Evolutionary conservation across 2,329 filamentous ascomycete species (phyloP), one percentile per base, ranked within the genome.

Genomic region (Monosporascus cannonballus): DNA sequence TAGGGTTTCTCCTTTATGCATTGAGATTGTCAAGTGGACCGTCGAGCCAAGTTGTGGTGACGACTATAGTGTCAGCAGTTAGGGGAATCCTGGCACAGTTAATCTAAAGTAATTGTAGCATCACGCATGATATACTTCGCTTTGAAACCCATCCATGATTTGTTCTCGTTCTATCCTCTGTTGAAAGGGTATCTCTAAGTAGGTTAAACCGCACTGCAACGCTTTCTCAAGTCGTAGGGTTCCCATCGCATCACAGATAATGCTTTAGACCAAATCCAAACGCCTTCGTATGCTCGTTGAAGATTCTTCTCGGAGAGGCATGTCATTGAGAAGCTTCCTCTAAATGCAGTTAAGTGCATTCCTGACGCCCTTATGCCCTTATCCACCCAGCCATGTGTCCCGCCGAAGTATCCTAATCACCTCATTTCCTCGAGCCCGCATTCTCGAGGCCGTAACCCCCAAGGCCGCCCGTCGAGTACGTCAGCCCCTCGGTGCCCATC

Each of bases 401-500:
- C 25, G 30, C 4, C 8, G 27, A 42, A 27, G 46, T 24, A n/a
- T 44, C 25, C 17, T 18, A 25, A 25, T 30, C 39, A 57, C 18
- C 27, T 36, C 60, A 59, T 51, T 61, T 61, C 47, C 53, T 58
- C 47, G 56, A 49, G 52, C 62, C 60, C 69, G 76, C 48, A 70
- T 73, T 61, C 71, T 84, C 80, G n/a, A 80, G 73, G 11, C 80
- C 74, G 54, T 84, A 84, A 1, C 81, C 80, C 44, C 74, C 81
- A 56, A 81, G 72, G 27, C 76, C 77, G 15, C 73, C 74, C 34
- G 74, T 73, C 1, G 70, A 71, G 54, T 84, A 90, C 7, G 83
- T 83, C 75, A 81, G 80, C 3, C 86, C 86, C 70, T 90, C 83
- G 3, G 78, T 76, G 0, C 72, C 78, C 53, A 76, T 71, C 52